Conservation (phyloP, 768 basidiomycete genomes). For the Termitomyces sp. region DNA sequence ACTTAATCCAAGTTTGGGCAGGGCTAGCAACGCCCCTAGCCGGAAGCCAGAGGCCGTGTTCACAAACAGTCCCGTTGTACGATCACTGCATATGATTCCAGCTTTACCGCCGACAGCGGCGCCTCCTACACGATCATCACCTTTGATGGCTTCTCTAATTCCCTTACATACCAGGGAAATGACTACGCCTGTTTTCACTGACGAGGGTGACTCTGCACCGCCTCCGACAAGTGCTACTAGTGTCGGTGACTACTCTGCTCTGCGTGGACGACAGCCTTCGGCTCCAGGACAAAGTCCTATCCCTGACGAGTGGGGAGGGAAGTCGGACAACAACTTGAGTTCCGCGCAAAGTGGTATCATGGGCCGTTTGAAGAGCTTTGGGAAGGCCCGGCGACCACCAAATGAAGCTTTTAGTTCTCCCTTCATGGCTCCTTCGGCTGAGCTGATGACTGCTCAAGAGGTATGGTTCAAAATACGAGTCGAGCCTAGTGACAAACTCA, state of each 20-base stretch:
- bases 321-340: slow-evolving; percentile 32
- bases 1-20: slow-evolving; percentile 16
- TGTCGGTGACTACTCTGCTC: slow-evolving; percentile 47
- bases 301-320: slow-evolving; percentile 40
- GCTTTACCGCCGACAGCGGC: slow-evolving; percentile 49
- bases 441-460: slow-evolving; percentile 19
- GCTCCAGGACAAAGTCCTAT: slow-evolving; percentile 25
- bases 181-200: slow-evolving; percentile 30
- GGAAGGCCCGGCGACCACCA: slow-evolving; percentile 41
- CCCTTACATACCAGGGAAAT: slow-evolving; percentile 30
- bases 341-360: slow-evolving; percentile 65
- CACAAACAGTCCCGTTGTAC: slow-evolving; percentile 44
- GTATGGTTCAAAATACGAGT: slow-evolving; percentile 1
- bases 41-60: slow-evolving; percentile 12
- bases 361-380: slow-evolving; percentile 73
- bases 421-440: slow-evolving; percentile 18
- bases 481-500: background rate
- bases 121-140: slow-evolving; percentile 39
- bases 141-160: slow-evolving; percentile 57
- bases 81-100: slow-evolving; percentile 60
- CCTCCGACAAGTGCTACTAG: slow-evolving; percentile 16
- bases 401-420: slow-evolving; percentile 27
- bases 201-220: slow-evolving; percentile 21
- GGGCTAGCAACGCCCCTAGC: background rate
- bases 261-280: slow-evolving; percentile 40